Conservation (phyloP, 805 yeast species). For the Candida succiphila region DNA sequence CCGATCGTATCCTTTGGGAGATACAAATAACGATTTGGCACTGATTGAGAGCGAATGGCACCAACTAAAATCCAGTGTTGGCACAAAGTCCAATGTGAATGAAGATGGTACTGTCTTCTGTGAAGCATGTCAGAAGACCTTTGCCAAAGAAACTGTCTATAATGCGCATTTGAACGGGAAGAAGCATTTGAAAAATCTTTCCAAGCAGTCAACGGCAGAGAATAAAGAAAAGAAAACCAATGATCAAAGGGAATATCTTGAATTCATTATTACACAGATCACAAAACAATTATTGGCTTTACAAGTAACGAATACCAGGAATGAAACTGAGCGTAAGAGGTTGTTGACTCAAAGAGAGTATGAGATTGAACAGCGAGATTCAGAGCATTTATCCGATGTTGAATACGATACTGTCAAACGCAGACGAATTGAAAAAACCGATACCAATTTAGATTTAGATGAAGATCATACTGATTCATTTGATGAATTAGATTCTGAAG, state of each 20-base stretch:
- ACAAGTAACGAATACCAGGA: constrained; percentile 38
- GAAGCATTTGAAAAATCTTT: constrained; percentile 51
- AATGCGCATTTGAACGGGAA: constrained; percentile 64
- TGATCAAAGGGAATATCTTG: constrained; percentile 11
- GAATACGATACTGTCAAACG: constrained; percentile 12
- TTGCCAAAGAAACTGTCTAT: constrained; percentile 57
- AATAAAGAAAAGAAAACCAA: background rate
- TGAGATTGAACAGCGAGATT: constrained; percentile 39
- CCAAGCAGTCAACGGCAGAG: constrained; percentile 1
- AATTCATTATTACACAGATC: constrained; percentile 27
- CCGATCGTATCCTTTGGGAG: constrained; percentile 39
- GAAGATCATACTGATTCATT: constrained; percentile 15
- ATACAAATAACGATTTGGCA: constrained; percentile 22
- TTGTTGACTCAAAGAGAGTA: constrained; percentile 67
- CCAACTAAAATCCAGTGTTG: background rate
- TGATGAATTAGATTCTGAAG: constrained; percentile 12
- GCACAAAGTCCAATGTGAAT: constrained; percentile 1
- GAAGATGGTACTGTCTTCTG: constrained; percentile 37
- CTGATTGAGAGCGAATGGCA: constrained; percentile 14
- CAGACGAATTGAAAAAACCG: constrained; percentile 4
- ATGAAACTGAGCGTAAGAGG: constrained; percentile 53
- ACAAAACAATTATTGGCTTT: constrained; percentile 28
- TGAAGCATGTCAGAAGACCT: constrained; percentile 49
- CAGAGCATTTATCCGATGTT: constrained; percentile 18
- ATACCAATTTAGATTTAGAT: constrained; percentile 3